Base-by-base conservation (phyloP, 1,284 basidiomycete species). In the Naganishia sp. region DNA sequence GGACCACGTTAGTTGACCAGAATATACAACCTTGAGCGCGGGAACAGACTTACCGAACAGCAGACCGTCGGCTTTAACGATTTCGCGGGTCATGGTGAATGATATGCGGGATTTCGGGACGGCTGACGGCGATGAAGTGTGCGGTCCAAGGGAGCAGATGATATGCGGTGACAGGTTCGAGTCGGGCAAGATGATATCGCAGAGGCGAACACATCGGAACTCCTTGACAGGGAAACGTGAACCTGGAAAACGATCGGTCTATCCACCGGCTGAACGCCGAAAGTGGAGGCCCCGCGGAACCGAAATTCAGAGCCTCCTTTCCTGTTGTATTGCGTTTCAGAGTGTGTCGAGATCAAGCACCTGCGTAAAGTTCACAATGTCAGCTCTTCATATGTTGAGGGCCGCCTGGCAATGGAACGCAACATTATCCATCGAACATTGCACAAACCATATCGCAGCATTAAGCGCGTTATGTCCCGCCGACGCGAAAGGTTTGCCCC, bases 21-120 rank as follows among this genome's bases (percentile, higher is more conserved):
- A 31, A 25, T 15, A 10, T 25, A 23, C 5, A 16, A 33, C 28
- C 50, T 16, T n/a, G 36, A 4, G n/a, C 33, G 11, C 21, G 18
- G 18, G 18, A 31, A 21, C 50, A 39, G 11, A 57, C 64, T 60
- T 43, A 60, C 64, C 64, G 31, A 66, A 66, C 43, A 66, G 39
- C 25, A 66, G 55, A 3, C 55, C 64, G 39, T 60, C 64, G 28
- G 56, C 55, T 43, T 66, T 59, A 16, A 53, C 64, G 43, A 53
- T 66, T 18, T 36, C 42, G 11, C 43, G 49, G 44, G 64, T 55
- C 64, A 66, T 66, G 21, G 21, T 64, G n/a, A n/a, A 18, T 54
- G 23, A 4, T 43, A 15, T 33, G 49, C 23, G 2, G 48, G 11
- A 28, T 15, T 6, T 21, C 18, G n/a, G 15, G 15, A 23, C 45